Percentiles rank a stretch among this genome's conserved stretches.
Conservation (phyloP, 345 rosid genomes). For the Excoecaria agallocha region DNA sequence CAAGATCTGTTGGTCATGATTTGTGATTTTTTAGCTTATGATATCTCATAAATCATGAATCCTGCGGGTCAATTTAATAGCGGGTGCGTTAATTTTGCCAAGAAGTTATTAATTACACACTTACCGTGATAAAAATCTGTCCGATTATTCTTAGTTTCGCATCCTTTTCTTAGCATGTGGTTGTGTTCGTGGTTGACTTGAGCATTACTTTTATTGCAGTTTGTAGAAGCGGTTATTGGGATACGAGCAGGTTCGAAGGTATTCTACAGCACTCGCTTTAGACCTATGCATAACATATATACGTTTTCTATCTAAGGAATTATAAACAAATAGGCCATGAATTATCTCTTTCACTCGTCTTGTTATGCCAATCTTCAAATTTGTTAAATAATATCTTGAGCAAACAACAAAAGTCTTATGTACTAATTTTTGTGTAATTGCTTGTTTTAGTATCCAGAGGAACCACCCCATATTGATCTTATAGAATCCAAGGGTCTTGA, state of each 20-base stretch:
- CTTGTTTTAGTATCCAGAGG: conserved; percentile 62
- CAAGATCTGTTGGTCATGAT: background rate
- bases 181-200: background rate
- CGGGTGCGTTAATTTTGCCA: background rate
- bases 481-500: conserved; percentile 89
- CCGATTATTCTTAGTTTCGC: background rate
- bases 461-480: conserved; percentile 60
- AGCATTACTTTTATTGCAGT: conserved; percentile 42
- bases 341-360: background rate
- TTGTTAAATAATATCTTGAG: background rate
- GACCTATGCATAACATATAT: background rate
- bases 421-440: conserved; percentile 10
- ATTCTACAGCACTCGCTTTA: background rate
- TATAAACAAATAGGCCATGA: background rate
- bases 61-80: background rate
- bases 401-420: background rate
- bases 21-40: background rate
- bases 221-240: conserved; percentile 75
- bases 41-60: background rate
- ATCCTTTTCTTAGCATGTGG: background rate
- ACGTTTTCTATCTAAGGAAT: background rate
- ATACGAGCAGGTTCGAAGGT: conserved; percentile 66
- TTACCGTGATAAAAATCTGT: background rate
- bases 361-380: background rate
- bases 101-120: background rate